These are phyloP conservation scores for Earliella scabrosa DNA, from an alignment of 1,284 basidiomycete genomes.

Conservation along the genomic window DNA sequence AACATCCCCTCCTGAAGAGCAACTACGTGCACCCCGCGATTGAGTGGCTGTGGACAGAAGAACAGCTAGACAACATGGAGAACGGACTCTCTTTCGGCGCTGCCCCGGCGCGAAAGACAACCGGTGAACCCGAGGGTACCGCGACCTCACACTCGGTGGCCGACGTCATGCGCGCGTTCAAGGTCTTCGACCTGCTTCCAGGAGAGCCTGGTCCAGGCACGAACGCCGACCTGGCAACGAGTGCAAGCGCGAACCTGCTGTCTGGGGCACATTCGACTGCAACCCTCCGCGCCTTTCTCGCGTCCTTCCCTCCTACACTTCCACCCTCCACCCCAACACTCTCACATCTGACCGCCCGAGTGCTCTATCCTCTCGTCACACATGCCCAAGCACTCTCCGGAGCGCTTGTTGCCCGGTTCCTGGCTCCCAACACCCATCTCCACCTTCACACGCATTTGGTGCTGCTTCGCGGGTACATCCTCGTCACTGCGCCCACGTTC, in stretches of 20 bases:
- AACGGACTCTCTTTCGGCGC: constrained; percentile 38
- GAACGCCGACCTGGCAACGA: not conserved
- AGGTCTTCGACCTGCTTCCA: constrained; percentile 69
- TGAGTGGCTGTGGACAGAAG: constrained; percentile 68
- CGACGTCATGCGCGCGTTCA: constrained; percentile 50
- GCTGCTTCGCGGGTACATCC: constrained; percentile 70
- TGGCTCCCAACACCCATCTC: constrained; percentile 56
- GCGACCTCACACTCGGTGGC: not conserved
- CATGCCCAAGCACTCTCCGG: constrained; percentile 64
- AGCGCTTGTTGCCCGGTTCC: constrained; percentile 62
- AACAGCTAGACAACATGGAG: constrained; percentile 45
- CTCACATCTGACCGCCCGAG: constrained; percentile 56
- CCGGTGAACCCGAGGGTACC: not conserved
- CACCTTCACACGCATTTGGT: constrained; percentile 65
- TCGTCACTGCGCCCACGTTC: constrained; percentile 69
- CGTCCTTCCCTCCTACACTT: constrained; percentile 57
- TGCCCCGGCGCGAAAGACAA: not conserved
- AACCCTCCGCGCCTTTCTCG: constrained; percentile 51
- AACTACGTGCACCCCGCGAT: constrained; percentile 40
- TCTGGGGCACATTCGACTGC: constrained; percentile 29
- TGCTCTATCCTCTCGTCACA: constrained; percentile 58
- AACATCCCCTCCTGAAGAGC: constrained; percentile 54
- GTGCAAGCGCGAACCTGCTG: not conserved
- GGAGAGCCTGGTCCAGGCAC: constrained; percentile 36
- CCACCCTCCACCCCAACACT: constrained; percentile 70